These are phyloP conservation scores for Metschnikowia sp. DNA, from an alignment of 805 yeast species.

Conservation along the genomic window DNA sequence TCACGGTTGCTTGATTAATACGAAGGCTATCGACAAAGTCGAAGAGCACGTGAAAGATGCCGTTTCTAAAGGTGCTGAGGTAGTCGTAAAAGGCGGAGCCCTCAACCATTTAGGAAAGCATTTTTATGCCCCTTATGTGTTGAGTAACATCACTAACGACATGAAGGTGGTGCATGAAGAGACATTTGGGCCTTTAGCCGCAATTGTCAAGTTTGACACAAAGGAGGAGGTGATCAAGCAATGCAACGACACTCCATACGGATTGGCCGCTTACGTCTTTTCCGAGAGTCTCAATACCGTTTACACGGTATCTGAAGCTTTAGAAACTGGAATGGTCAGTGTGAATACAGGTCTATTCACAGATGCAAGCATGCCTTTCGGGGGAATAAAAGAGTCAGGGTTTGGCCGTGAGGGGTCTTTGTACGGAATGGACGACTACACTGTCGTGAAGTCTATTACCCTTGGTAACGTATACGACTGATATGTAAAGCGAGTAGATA, in stretches of 20 bases:
- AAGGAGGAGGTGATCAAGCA: slow-evolving; percentile 49
- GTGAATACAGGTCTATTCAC: slow-evolving; percentile 58
- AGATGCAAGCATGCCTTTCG: slow-evolving; percentile 53
- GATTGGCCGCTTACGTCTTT: slow-evolving; percentile 60
- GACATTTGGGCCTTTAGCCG: slow-evolving; percentile 65
- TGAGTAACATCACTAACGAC: slow-evolving; percentile 48
- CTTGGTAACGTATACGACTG: slow-evolving; percentile 39
- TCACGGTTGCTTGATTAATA: slow-evolving; percentile 57
- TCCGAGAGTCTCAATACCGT: slow-evolving; percentile 49
- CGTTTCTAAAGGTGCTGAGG: slow-evolving; percentile 49
- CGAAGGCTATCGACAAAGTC: slow-evolving; percentile 49
- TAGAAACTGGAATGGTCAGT: slow-evolving; percentile 65
- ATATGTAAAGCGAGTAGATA: background rate
- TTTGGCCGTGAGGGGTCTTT: slow-evolving; percentile 69
- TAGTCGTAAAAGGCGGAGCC: slow-evolving; percentile 50
- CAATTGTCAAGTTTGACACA: slow-evolving; percentile 52
- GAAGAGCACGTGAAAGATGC: slow-evolving; percentile 56
- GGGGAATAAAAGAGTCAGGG: slow-evolving; percentile 66
- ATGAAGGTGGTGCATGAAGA: slow-evolving; percentile 54
- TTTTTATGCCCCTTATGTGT: slow-evolving; percentile 54
- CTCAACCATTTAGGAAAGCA: slow-evolving; percentile 47
- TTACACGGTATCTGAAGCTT: slow-evolving; percentile 50
- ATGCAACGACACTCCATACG: slow-evolving; percentile 55
- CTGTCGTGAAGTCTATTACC: slow-evolving; percentile 49
- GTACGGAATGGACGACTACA: slow-evolving; percentile 60